Percentiles rank a stretch among this genome's conserved stretches.
These are phyloP conservation scores for Nyssa sinensis DNA, from an alignment of 148 eudicot genomes.

Conservation along the genomic window DNA sequence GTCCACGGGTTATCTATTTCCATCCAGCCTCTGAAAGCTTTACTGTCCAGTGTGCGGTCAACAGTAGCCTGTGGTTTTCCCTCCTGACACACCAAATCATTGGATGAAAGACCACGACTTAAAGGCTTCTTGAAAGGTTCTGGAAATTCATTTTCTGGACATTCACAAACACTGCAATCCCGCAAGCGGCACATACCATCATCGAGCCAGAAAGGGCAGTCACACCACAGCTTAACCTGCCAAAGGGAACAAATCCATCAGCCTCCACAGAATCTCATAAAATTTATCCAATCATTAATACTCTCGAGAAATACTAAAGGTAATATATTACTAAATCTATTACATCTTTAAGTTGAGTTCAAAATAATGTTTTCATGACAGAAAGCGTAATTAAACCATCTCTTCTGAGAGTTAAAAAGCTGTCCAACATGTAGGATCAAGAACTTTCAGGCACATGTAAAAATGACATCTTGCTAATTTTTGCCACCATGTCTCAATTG, in stretches of 20 bases:
- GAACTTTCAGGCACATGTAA: no score
- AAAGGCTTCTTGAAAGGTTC: constrained; percentile 64
- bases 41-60: constrained; percentile 74
- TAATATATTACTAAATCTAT: not conserved
- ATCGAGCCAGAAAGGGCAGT: constrained; percentile 92
- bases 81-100: constrained; percentile 79
- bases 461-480: no score
- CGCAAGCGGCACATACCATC: constrained; percentile 87
- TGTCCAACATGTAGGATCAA: not conserved
- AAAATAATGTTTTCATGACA: not conserved
- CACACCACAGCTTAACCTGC: constrained; percentile 88
- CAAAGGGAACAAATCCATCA: constrained; percentile 12
- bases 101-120: constrained; percentile 39
- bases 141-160: constrained; percentile 85
- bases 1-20: constrained; percentile 94
- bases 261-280: not conserved
- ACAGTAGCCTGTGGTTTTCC: constrained; percentile 81
- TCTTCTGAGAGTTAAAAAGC: not conserved
- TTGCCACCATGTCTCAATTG: not conserved
- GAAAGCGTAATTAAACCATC: not conserved
- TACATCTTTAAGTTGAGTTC: not conserved
- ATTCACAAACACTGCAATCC: constrained; percentile 92
- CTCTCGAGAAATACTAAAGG: not conserved
- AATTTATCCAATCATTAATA: not conserved
- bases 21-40: constrained; percentile 72